Conservation (phyloP, 179 eudicot genomes). For the Vitellaria paradoxa region DNA sequence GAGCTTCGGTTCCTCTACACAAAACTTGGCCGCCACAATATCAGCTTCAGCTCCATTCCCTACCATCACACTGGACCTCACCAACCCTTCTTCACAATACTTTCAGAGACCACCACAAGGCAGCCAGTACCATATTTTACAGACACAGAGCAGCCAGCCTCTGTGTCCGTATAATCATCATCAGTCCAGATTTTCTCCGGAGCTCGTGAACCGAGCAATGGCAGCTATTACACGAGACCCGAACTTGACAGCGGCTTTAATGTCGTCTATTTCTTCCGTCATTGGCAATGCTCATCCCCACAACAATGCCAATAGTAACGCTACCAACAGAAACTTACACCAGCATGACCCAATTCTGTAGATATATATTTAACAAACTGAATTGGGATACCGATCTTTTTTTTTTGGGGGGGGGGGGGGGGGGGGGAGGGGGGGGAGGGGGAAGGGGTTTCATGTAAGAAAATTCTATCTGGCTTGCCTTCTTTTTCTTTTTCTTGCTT, state of each 20-base stretch:
- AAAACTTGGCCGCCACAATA: constrained; percentile 38
- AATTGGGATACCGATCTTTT: too few relatives aligned
- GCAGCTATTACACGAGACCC: constrained; percentile 60
- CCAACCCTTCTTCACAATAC: constrained; percentile 27
- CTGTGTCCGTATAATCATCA: neutral
- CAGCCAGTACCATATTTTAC: constrained; percentile 26
- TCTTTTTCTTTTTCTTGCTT: too few relatives aligned
- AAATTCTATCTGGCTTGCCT: too few relatives aligned
- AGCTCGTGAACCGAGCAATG: constrained; percentile 29
- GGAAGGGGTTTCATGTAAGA: too few relatives aligned
- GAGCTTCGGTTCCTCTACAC: constrained; percentile 28
- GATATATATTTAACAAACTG: too few relatives aligned
- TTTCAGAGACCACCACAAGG: constrained; percentile 20
- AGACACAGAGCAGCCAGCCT: constrained; percentile 23
- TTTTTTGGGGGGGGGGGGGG: too few relatives aligned
- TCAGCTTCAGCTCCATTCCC: constrained; percentile 63
- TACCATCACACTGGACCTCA: constrained; percentile 60
- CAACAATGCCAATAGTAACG: constrained; percentile 17
- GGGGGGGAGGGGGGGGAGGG: too few relatives aligned
- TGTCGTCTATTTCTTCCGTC: constrained; percentile 51
- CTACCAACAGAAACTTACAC: neutral
- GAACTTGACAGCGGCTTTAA: constrained; percentile 45
- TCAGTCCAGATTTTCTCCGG: constrained; percentile 37
- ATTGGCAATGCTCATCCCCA: constrained; percentile 31
- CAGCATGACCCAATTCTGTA: too few relatives aligned